A percentile compares a stretch with the other conserved stretches of the same genome.
phyloP scores from a whole-genome alignment of 1,139 yeast genomes.

The Geotrichum fermentans region DNA sequence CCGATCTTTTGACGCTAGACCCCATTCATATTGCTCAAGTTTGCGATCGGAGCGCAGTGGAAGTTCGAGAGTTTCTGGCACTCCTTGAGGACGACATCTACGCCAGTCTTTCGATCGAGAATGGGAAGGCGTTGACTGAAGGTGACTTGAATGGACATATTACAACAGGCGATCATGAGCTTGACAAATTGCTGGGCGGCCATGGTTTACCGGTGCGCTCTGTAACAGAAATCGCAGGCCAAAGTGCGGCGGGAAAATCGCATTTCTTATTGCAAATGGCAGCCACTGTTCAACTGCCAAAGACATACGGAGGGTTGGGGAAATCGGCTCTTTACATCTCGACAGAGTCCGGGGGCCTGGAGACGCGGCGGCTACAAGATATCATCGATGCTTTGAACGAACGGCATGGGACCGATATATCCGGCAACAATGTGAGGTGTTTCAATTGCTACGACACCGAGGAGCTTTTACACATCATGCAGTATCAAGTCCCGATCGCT shows the following conservation, averaged over 20 bases:
- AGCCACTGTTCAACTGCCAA: constrained; percentile 51
- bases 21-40: constrained; percentile 43
- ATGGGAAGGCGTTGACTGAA: background rate
- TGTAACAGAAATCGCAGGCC: constrained; percentile 78
- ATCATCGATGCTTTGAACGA: constrained; percentile 34
- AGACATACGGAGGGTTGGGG: constrained; percentile 45
- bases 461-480: constrained; percentile 66
- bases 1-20: constrained; percentile 43
- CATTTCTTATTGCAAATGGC: constrained; percentile 66
- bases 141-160: background rate
- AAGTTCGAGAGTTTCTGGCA: constrained; percentile 43
- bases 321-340: constrained; percentile 58
- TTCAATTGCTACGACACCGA: constrained; percentile 66
- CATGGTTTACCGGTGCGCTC: constrained; percentile 60
- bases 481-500: constrained; percentile 63
- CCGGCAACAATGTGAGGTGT: constrained; percentile 52
- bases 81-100: constrained; percentile 20
- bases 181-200: constrained; percentile 18
- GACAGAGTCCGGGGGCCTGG: constrained; percentile 63
- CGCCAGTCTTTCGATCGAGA: constrained; percentile 9
- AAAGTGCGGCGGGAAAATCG: constrained; percentile 80
- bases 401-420: constrained; percentile 22
- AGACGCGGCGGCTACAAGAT: constrained; percentile 53
- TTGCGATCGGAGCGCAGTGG: constrained; percentile 47
- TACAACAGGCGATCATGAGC: constrained; percentile 8